These are phyloP conservation scores for Trapa bicornis DNA, from an alignment of 345 rosid genomes.

Conservation along the genomic window DNA sequence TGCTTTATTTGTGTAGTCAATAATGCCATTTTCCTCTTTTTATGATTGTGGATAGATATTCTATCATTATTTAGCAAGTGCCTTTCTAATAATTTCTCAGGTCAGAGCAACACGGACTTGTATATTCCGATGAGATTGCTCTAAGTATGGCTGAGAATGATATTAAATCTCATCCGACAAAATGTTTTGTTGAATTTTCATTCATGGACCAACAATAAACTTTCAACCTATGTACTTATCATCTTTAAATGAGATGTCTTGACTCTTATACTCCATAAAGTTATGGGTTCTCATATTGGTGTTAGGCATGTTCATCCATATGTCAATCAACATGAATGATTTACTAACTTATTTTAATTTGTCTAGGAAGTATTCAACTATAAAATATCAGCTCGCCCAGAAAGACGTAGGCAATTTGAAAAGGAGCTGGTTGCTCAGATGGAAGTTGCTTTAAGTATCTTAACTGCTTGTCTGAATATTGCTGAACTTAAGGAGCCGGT, in stretches of 20 bases:
- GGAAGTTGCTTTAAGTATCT: conserved; percentile 65
- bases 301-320: background rate
- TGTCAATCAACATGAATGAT: background rate
- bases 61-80: background rate
- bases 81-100: background rate
- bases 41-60: background rate
- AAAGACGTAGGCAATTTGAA: conserved; percentile 87
- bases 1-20: background rate
- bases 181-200: background rate
- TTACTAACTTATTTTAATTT: conserved; percentile 7
- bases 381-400: conserved; percentile 98
- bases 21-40: conserved; percentile 1
- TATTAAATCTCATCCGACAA: background rate
- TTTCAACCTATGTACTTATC: too few species aligned
- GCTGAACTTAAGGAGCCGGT: conserved; percentile 91
- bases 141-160: background rate
- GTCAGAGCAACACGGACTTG: background rate
- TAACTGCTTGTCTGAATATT: conserved; percentile 69
- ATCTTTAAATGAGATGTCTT: too few species aligned
- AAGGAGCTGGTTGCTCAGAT: conserved; percentile 82
- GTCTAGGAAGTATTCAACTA: conserved; percentile 83
- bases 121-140: background rate
- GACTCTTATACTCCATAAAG: background rate
- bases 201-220: too few species aligned
- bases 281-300: conserved; percentile 1